Evolutionary conservation across 2,329 filamentous ascomycete genomes (phyloP).

Genomic region (Fusarium domesticum): DNA sequence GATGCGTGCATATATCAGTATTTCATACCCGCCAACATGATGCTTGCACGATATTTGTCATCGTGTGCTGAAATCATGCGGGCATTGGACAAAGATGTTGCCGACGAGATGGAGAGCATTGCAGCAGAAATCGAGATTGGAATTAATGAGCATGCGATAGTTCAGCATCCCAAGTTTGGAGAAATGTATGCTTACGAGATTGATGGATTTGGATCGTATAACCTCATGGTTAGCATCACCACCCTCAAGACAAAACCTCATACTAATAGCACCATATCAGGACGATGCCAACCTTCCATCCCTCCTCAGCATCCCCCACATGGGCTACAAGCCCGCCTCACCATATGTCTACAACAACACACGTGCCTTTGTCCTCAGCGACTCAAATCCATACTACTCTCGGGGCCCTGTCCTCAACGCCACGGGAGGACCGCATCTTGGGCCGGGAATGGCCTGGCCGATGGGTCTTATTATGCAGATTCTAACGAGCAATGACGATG

Average conservation of each 20-base stretch:
- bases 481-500: constrained; percentile 72
- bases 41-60: constrained; percentile 65
- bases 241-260: background rate
- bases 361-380: constrained; percentile 67
- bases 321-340: constrained; percentile 57
- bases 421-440: constrained; percentile 51
- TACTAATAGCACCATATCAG: constrained; percentile 15
- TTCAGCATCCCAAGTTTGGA: constrained; percentile 58
- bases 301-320: constrained; percentile 58
- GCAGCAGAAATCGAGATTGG: constrained; percentile 58
- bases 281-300: constrained; percentile 64
- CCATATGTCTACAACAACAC: constrained; percentile 69
- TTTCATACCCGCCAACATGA: constrained; percentile 87
- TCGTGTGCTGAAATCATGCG: constrained; percentile 47
- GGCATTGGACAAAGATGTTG: constrained; percentile 48
- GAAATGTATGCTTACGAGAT: constrained; percentile 68
- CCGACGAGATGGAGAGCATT: constrained; percentile 55
- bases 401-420: constrained; percentile 50
- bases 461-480: constrained; percentile 80
- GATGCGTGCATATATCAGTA: constrained; percentile 84
- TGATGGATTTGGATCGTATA: constrained; percentile 62
- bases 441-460: constrained; percentile 75
- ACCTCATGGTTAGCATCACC: constrained; percentile 48
- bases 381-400: constrained; percentile 72
- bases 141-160: constrained; percentile 67